These are phyloP conservation scores for Tieghemiomyces parasiticus DNA, from an alignment of 192 early-diverging fungal genomes.

Conservation along the genomic window DNA sequence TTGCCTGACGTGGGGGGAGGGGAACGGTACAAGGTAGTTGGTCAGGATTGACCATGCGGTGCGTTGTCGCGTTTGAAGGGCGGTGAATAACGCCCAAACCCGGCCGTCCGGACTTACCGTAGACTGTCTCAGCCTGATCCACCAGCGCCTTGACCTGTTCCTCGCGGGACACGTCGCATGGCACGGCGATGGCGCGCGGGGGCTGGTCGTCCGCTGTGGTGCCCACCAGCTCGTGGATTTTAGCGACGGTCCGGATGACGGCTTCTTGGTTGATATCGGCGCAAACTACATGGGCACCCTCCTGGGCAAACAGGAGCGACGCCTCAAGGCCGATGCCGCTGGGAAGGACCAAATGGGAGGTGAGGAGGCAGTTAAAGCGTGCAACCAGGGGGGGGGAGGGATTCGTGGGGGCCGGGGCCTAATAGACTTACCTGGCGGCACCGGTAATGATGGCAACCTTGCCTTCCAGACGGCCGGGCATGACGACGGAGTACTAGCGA, in stretches of 20 bases:
- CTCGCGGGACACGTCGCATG: constrained; percentile 60
- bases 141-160: constrained; percentile 50
- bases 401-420: too few relatives aligned
- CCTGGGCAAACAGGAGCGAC: constrained; percentile 52
- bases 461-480: constrained; percentile 31
- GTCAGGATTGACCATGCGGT: not conserved
- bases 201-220: constrained; percentile 10
- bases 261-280: constrained; percentile 60
- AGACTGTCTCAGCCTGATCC: constrained; percentile 42
- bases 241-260: constrained; percentile 32
- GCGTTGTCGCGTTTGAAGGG: constrained; percentile 11
- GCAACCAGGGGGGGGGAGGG: too few relatives aligned
- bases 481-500: too few relatives aligned
- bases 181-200: constrained; percentile 41
- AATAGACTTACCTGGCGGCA: constrained; percentile 55
- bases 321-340: constrained; percentile 75
- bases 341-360: too few relatives aligned
- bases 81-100: constrained; percentile 9
- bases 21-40: too few relatives aligned
- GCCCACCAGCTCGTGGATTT: constrained; percentile 31
- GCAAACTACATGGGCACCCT: constrained; percentile 62
- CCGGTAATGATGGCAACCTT: constrained; percentile 78
- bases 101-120: constrained; percentile 30
- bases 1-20: constrained; percentile 50
- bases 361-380: too few relatives aligned